Base-by-base conservation (phyloP, 2,329 filamentous ascomycete species). In the Gremmenia infestans region DNA sequence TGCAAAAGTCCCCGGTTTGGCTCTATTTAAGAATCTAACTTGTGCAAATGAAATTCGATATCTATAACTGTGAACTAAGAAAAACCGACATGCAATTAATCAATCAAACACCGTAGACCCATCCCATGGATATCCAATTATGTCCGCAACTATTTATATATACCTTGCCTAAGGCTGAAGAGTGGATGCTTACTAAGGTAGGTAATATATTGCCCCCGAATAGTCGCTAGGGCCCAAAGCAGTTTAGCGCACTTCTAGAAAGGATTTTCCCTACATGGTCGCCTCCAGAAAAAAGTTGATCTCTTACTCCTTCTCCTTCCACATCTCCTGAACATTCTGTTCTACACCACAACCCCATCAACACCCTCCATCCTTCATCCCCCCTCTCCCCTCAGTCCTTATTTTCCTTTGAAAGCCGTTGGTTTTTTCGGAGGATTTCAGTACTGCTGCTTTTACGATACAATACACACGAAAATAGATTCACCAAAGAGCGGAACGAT, bases 321-420 rank as follows among this genome's bases (percentile, higher is more conserved):
- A 59, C 52, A 51, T 42, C 59, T 52, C 50, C 56, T 32, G 28
- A 32, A 32, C 28, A 32, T 32, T 9, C 28, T 32, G 28, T 32
- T 32, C 58, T 55, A 57, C 54, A 59, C 50, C 57, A 56, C 59
- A 60, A 55, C 53, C 43, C 50, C 45, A 59, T 55, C 59, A 60
- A 55, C 53, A 48, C 53, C 47, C 51, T 58, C 53, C 25, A 56
- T 53, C 28, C 48, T 39, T 48, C 54, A 55, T 23, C 48, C 39
- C 50, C 40, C 57, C 61, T 58, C 57, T 52, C 52, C 59, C 58
- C 60, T 63, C 45, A 48, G 45, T 48, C 23, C 61, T 61, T 53
- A 62, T 65, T 69, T 73, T 72, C 72, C 72, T 72, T 76, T 75
- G 72, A 77, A 76, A 74, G 72, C 72, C 67, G 57, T 64, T 62